Percentiles rank a stretch among this genome's conserved stretches.
Conservation (phyloP, 345 rosid species). For the Bretschneidera sinensis region DNA sequence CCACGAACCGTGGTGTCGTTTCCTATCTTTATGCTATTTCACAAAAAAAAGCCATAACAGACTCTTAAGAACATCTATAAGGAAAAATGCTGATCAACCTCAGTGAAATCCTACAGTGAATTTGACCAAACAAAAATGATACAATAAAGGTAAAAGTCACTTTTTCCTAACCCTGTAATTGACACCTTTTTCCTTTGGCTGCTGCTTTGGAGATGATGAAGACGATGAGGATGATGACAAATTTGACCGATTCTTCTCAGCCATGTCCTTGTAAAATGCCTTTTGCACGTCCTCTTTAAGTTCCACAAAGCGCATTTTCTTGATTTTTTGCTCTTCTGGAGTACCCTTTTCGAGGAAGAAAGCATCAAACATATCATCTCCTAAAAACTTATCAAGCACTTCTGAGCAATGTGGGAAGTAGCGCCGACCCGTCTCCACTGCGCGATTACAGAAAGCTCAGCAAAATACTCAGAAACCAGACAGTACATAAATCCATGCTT, state of each 20-base stretch:
- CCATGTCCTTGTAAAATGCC: slow-evolving; percentile 47
- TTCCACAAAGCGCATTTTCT: slow-evolving; percentile 36
- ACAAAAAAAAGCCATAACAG: too few relatives aligned
- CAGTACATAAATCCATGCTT: background rate
- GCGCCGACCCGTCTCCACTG: slow-evolving; percentile 39
- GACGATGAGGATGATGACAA: slow-evolving; percentile 24
- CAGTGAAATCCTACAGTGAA: too few relatives aligned
- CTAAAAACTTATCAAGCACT: slow-evolving; percentile 35
- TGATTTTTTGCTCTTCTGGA: slow-evolving; percentile 33
- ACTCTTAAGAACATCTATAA: too few relatives aligned
- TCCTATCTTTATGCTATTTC: too few relatives aligned
- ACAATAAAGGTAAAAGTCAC: background rate
- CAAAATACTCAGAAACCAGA: too few relatives aligned
- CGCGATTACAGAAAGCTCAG: slow-evolving; percentile 10
- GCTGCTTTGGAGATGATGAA: slow-evolving; percentile 27
- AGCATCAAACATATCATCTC: slow-evolving; percentile 26
- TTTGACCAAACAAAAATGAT: too few relatives aligned
- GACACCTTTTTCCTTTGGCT: slow-evolving; percentile 17
- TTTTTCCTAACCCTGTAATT: slow-evolving; percentile 15
- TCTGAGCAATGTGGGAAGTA: slow-evolving; percentile 43
- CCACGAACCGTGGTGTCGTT: too few relatives aligned
- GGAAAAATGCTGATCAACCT: too few relatives aligned
- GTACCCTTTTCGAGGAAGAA: slow-evolving; percentile 34
- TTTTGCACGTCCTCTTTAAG: slow-evolving; percentile 36
- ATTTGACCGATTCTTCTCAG: slow-evolving; percentile 18